Percentiles rank a stretch among this genome's conserved stretches.
phyloP scores from a whole-genome alignment of 2,329 filamentous ascomycete genomes.

The Fusarium oxysporum region DNA sequence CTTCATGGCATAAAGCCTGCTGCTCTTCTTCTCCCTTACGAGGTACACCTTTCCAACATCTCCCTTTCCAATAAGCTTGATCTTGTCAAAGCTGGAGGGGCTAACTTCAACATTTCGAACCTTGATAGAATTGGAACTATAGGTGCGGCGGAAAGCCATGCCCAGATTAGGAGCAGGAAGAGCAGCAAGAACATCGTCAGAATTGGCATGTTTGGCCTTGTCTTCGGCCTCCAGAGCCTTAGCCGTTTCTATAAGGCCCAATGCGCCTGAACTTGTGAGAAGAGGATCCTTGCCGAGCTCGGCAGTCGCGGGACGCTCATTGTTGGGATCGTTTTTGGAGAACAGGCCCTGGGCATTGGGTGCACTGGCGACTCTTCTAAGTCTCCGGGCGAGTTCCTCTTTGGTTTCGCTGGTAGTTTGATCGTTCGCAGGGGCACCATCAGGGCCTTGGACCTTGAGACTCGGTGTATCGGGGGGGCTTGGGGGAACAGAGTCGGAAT shows the following conservation, averaged over 20 bases:
- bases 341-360: conserved; percentile 97
- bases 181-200: conserved; percentile 66
- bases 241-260: conserved; percentile 52
- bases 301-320: conserved; percentile 82
- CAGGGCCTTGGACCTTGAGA: conserved; percentile 77
- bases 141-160: conserved; percentile 89
- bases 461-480: conserved; percentile 92
- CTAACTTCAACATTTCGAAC: conserved; percentile 96
- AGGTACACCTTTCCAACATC: conserved; percentile 99
- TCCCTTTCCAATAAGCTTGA: conserved; percentile 98
- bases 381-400: conserved; percentile 91
- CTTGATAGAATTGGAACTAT: conserved; percentile 99
- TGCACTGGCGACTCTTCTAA: conserved; percentile 93
- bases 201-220: conserved; percentile 55
- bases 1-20: conserved; percentile 97
- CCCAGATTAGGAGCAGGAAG: conserved; percentile 75
- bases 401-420: conserved; percentile 84
- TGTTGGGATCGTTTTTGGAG: conserved; percentile 62
- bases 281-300: conserved; percentile 88
- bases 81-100: conserved; percentile 97
- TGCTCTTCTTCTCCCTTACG: conserved; percentile 97
- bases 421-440: conserved; percentile 68
- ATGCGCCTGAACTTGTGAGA: conserved; percentile 59
- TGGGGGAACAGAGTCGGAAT: conserved; percentile 90
- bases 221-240: conserved; percentile 39